Evolutionary conservation across 495 filamentous ascomycete species (phyloP), one percentile per base, ranked within the genome.

Genomic region (Hyaloscypha hepaticicola): DNA sequence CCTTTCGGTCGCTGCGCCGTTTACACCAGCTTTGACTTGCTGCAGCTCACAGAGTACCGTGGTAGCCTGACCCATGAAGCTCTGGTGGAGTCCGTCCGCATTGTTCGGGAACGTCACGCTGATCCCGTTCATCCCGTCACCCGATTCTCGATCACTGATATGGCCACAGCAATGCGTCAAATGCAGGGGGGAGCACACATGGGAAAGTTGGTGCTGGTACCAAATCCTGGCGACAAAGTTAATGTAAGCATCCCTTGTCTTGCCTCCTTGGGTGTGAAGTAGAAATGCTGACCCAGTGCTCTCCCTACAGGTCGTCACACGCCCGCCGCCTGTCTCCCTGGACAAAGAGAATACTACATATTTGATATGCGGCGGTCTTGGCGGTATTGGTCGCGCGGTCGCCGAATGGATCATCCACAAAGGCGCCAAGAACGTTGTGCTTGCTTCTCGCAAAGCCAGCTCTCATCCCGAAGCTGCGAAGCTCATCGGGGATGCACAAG

Each of bases 331-430:
- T 65, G 52, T 24, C 62, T 63, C 29, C 28, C 16, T 2, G 55
- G 48, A 22, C 34, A 55, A 14, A 52, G 27, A 24, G 38, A 65
- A 75, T 33, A 81, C 80, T 3, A 79, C 81, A 5, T 88, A 89
- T 66, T 74, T 90, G 29, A 69, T 90, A 12, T 77, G 87, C 57
- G 85, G 87, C 22, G 85, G 87, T 50, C 82, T 86, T 0, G 85
- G 87, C 22, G 88, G 87, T 14, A 78, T 91, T 16, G 87, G 87
- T 22, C 77, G 82, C 52, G 82, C 83, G 58, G 81, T 90, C 66
- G 76, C 85, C 4, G 77, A 74, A 5, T 88, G 84, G 84, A 81
- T 90, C 78, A 81, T 80, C 11, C 66, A 76, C 21, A 80, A 82
- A 38, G 87, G 87, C 7, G 88, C 87, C 8, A 75, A 74, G 29